Percentiles rank a stretch among this genome's conserved stretches.
These are phyloP conservation scores for Datisca glomerata DNA, from an alignment of 306 rosid species.

Conservation along the genomic window DNA sequence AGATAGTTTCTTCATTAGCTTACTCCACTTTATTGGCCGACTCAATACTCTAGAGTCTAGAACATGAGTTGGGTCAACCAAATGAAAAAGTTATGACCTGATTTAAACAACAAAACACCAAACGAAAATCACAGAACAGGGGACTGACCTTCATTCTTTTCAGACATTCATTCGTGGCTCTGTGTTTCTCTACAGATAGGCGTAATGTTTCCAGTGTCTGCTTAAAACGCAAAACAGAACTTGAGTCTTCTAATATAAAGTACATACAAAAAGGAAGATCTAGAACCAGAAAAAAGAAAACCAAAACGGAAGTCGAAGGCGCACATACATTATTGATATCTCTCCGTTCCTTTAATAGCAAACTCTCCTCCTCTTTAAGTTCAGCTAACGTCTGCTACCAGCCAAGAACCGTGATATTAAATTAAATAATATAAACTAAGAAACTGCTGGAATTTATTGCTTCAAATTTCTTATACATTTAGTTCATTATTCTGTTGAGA, in stretches of 20 bases:
- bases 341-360: conserved; percentile 53
- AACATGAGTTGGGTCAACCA: background rate
- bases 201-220: conserved; percentile 57
- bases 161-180: conserved; percentile 43
- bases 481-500: too few relatives aligned
- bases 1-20: too few relatives aligned
- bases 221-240: background rate
- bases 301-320: background rate
- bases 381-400: conserved; percentile 67
- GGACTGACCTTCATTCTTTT: conserved; percentile 60
- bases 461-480: too few relatives aligned
- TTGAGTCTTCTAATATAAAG: too few relatives aligned
- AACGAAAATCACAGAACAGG: background rate
- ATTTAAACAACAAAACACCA: background rate
- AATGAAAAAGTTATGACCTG: background rate
- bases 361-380: conserved; percentile 71
- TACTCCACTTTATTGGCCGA: too few relatives aligned
- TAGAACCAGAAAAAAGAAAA: background rate
- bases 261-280: background rate
- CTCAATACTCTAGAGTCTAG: background rate
- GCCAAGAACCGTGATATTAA: background rate
- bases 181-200: conserved; percentile 43
- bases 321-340: conserved; percentile 49
- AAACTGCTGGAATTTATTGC: background rate
- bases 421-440: background rate